Conservation (phyloP, 179 eudicot genomes). For the Patellifolia procumbens region DNA sequence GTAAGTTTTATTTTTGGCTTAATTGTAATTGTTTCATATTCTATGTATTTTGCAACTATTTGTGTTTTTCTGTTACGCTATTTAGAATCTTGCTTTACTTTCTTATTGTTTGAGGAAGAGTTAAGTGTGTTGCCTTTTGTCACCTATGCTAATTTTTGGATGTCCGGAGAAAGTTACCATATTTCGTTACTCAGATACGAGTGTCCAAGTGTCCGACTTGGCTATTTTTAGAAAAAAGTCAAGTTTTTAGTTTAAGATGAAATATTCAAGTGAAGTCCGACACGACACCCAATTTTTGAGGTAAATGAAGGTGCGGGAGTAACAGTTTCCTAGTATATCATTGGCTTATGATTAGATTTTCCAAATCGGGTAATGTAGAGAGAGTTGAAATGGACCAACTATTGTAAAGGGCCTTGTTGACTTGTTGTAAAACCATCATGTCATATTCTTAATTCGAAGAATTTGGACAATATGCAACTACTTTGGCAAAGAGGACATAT, state of each 20-base stretch:
- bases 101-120: background rate
- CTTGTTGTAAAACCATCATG: too few relatives aligned
- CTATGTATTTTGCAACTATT: background rate
- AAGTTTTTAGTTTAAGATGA: too few relatives aligned
- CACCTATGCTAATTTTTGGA: background rate
- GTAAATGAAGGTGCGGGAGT: too few relatives aligned
- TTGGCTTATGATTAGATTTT: background rate
- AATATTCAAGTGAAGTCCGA: too few relatives aligned
- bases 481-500: background rate
- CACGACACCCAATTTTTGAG: too few relatives aligned
- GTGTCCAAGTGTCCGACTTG: too few relatives aligned
- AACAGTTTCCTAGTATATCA: too few relatives aligned
- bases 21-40: background rate
- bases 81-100: background rate
- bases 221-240: too few relatives aligned
- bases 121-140: background rate
- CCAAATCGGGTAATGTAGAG: background rate
- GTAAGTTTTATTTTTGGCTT: too few relatives aligned
- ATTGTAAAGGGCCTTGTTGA: background rate
- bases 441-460: background rate
- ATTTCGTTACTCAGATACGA: too few relatives aligned
- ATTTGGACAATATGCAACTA: background rate
- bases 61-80: background rate
- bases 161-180: too few relatives aligned
- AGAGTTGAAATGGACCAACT: background rate